A percentile compares a stretch with the other conserved stretches of the same genome.
phyloP scores from a whole-genome alignment of 2,329 filamentous ascomycete genomes.

The Bipolaris sorokiniana region DNA sequence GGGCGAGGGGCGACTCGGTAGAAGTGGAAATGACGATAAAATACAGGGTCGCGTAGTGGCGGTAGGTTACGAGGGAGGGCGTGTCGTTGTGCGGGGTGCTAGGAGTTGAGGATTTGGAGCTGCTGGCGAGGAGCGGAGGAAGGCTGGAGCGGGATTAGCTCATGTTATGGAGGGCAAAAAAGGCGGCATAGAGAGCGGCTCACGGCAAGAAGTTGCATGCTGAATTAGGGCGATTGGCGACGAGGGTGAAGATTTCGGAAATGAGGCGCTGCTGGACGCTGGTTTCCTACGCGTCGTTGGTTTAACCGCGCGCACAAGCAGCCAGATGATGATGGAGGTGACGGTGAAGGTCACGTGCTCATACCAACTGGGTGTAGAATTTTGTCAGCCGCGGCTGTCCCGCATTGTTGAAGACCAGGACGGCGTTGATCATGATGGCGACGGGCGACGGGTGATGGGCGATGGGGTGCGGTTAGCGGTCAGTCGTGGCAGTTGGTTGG shows the following conservation, averaged over 20 bases:
- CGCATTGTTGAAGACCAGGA: constrained; percentile 98
- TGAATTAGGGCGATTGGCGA: constrained; percentile 86
- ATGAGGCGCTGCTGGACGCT: constrained; percentile 96
- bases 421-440: constrained; percentile 88
- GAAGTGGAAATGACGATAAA: constrained; percentile 98
- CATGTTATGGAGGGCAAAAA: constrained; percentile 41
- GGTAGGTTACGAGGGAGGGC: constrained; percentile 94
- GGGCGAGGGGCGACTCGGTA: constrained; percentile 91
- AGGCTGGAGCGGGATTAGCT: constrained; percentile 61
- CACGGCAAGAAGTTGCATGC: constrained; percentile 95
- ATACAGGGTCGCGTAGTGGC: constrained; percentile 96
- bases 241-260: constrained; percentile 94
- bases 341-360: constrained; percentile 24
- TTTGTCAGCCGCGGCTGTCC: constrained; percentile 96
- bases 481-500: neutral
- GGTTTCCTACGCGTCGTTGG: constrained; percentile 71
- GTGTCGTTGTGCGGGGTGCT: constrained; percentile 78
- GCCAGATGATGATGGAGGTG: neutral
- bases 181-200: constrained; percentile 26
- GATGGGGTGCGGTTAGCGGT: neutral
- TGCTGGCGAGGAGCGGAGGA: constrained; percentile 66
- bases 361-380: constrained; percentile 95
- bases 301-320: constrained; percentile 6
- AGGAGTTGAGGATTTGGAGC: constrained; percentile 52
- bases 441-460: neutral